phyloP scores from a whole-genome alignment of 257 asterid genomes.

The Haberlea rhodopensis region DNA sequence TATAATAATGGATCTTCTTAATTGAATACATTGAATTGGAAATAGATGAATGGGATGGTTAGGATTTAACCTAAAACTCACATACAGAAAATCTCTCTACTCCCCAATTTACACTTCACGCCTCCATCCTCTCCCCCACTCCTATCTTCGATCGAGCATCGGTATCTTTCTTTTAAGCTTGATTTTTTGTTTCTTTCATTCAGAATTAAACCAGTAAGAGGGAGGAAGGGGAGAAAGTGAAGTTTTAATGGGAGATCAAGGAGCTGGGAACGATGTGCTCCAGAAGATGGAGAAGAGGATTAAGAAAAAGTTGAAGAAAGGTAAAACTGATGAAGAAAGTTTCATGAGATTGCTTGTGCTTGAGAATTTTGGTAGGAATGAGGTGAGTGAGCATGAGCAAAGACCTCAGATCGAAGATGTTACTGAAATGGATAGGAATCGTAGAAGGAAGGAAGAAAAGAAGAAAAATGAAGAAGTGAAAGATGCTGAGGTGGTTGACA shows the following conservation, averaged over 20 bases:
- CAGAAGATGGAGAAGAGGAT: constrained; percentile 22
- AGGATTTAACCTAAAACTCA: no score
- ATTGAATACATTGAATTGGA: no score
- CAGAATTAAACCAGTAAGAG: not conserved
- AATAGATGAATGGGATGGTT: no score
- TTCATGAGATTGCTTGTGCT: constrained; percentile 4
- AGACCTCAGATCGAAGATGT: constrained; percentile 21
- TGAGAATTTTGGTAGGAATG: not conserved
- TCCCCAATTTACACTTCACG: no score
- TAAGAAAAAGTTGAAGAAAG: constrained; percentile 16
- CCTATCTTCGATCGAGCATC: no score
- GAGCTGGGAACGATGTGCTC: not conserved
- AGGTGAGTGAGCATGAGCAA: constrained; percentile 10
- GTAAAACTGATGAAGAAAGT: constrained; percentile 2
- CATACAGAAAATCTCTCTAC: no score
- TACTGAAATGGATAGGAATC: constrained; percentile 22
- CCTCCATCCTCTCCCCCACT: no score
- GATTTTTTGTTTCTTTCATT: not conserved
- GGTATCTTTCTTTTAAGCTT: not conserved
- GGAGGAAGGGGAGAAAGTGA: not conserved
- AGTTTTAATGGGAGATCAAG: constrained; percentile 23
- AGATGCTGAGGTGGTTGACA: constrained; percentile 17
- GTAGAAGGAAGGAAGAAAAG: constrained; percentile 11
- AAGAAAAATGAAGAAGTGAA: constrained; percentile 14
- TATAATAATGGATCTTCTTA: no score